Percentiles rank a stretch among this genome's conserved stretches.
Evolutionary conservation across 192 early-diverging fungal species (phyloP).

Genomic region (Coemansia sp.): DNA sequence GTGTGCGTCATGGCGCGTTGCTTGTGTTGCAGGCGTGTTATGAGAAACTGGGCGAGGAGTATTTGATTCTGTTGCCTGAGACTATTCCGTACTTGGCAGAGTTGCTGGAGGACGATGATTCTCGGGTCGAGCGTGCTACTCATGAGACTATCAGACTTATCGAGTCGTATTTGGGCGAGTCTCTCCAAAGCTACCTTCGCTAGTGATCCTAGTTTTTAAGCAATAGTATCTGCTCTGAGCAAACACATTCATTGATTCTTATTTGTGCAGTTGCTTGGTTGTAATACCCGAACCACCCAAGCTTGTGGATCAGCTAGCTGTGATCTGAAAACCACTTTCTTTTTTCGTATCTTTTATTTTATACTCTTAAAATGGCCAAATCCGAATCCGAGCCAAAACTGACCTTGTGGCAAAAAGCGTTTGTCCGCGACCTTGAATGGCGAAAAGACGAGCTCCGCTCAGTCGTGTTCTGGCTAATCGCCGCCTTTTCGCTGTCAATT

Average conservation of each 20-base stretch:
- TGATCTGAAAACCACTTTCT: background rate
- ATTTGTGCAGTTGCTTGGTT: background rate
- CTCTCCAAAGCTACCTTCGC: constrained; percentile 80
- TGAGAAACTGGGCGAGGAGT: constrained; percentile 87
- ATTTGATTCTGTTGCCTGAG: constrained; percentile 86
- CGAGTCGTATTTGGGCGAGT: constrained; percentile 88
- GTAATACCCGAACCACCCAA: no score
- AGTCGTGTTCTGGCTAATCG: constrained; percentile 43
- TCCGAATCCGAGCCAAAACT: constrained; percentile 8
- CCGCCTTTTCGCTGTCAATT: constrained; percentile 22
- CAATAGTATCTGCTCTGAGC: background rate
- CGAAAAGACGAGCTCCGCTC: constrained; percentile 47
- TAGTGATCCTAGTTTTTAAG: constrained; percentile 33
- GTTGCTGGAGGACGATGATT: constrained; percentile 91
- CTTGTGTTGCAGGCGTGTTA: constrained; percentile 79
- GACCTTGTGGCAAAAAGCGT: constrained; percentile 40
- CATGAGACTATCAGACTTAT: constrained; percentile 83
- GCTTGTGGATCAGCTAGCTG: background rate
- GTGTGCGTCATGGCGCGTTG: constrained; percentile 71
- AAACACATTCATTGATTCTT: no score
- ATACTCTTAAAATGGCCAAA: constrained; percentile 9
- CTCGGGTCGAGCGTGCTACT: constrained; percentile 75
- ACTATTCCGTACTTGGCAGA: constrained; percentile 94
- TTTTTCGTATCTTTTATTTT: background rate
- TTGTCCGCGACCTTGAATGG: constrained; percentile 46